phyloP scores from a whole-genome alignment of 345 rosid genomes.

The Acer negundo region DNA sequence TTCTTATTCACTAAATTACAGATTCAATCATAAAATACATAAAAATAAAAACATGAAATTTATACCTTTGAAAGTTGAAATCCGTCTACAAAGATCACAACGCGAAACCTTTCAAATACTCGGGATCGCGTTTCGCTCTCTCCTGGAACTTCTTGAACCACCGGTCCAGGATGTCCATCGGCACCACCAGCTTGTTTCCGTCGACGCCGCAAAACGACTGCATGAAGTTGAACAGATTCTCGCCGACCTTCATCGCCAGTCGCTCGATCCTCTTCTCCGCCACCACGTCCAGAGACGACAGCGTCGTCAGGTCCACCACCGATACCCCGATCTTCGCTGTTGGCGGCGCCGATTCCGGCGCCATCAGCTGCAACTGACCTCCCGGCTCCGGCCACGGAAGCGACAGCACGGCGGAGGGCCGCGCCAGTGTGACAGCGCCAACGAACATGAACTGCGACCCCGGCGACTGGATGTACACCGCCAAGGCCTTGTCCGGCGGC shows the following conservation, averaged over 20 bases:
- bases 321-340: slow-evolving; percentile 92
- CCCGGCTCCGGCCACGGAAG: slow-evolving; percentile 91
- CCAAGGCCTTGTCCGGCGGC: slow-evolving; percentile 90
- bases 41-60: background rate
- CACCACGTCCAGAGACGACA: slow-evolving; percentile 74
- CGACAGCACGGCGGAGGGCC: slow-evolving; percentile 87
- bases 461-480: slow-evolving; percentile 89
- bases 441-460: slow-evolving; percentile 80
- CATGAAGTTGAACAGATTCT: slow-evolving; percentile 91
- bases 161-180: slow-evolving; percentile 92
- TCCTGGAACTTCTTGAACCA: slow-evolving; percentile 99
- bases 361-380: slow-evolving; percentile 64
- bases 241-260: slow-evolving; percentile 94
- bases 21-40: background rate
- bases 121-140: slow-evolving; percentile 86
- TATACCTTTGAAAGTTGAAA: background rate
- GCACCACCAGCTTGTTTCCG: slow-evolving; percentile 82
- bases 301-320: slow-evolving; percentile 64
- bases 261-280: slow-evolving; percentile 77
- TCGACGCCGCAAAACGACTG: slow-evolving; percentile 96
- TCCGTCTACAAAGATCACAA: slow-evolving; percentile 37
- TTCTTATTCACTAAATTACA: background rate
- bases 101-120: slow-evolving; percentile 73
- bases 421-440: slow-evolving; percentile 77
- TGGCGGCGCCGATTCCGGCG: slow-evolving; percentile 53